Conservation (phyloP, 176 grass and related monocot species). For the Oryza rufipogon region DNA sequence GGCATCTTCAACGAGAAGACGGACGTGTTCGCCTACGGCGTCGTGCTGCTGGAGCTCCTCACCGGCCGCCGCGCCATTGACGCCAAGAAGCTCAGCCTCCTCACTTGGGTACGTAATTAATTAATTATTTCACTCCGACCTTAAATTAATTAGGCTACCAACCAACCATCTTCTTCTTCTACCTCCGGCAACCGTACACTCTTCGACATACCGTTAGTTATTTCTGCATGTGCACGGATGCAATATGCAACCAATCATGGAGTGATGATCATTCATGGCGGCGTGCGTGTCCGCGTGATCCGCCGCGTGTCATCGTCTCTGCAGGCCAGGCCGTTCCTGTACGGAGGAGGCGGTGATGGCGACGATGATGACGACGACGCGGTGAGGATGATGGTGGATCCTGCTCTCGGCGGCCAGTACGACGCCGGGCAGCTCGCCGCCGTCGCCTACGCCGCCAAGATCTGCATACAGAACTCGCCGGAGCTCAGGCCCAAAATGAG, state of each 20-base stretch:
- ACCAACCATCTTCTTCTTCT: not conserved
- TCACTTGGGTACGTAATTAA: constrained; percentile 46
- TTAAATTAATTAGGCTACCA: not conserved
- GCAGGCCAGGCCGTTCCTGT: constrained; percentile 58
- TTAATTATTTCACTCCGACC: no score
- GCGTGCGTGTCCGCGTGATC: not conserved
- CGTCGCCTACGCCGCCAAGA: constrained; percentile 37
- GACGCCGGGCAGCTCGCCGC: constrained; percentile 49
- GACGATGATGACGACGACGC: not conserved
- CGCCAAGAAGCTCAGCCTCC: constrained; percentile 57
- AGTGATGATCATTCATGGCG: not conserved
- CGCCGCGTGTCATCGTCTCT: no score
- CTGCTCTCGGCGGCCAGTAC: constrained; percentile 55
- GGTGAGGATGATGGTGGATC: constrained; percentile 57
- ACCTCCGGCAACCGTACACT: no score
- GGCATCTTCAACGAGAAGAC: constrained; percentile 92
- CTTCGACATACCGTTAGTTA: no score
- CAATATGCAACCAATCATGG: not conserved
- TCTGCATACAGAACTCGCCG: constrained; percentile 61
- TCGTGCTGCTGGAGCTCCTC: constrained; percentile 73
- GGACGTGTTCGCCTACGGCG: constrained; percentile 72
- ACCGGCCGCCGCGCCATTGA: constrained; percentile 68
- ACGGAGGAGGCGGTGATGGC: constrained; percentile 4
- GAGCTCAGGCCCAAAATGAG: constrained; percentile 61
- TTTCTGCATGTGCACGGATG: not conserved